Percentiles rank a stretch among this genome's conserved stretches.
Conservation (phyloP, 2,329 filamentous ascomycete species). For the Claviceps fusiformis region DNA sequence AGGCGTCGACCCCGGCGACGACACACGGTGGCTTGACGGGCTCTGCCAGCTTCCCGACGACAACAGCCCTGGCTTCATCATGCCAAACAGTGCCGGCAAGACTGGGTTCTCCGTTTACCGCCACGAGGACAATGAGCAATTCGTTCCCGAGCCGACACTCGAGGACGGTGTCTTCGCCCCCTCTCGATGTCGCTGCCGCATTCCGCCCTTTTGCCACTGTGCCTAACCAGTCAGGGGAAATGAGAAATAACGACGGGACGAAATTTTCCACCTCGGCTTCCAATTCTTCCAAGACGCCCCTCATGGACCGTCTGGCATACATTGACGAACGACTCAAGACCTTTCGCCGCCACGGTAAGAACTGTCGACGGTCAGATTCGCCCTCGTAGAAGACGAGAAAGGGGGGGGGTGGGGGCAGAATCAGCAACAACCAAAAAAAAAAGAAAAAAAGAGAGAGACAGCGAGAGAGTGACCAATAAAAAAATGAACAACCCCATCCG, state of each 20-base stretch:
- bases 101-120: constrained; percentile 46
- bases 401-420: no score
- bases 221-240: constrained; percentile 28
- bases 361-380: constrained; percentile 34
- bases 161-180: constrained; percentile 26
- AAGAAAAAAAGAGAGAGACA: no score
- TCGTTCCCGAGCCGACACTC: constrained; percentile 47
- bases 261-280: not conserved
- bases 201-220: constrained; percentile 44
- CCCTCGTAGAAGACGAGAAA: constrained; percentile 22
- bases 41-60: not conserved
- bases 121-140: constrained; percentile 32
- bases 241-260: not conserved
- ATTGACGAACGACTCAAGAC: constrained; percentile 45
- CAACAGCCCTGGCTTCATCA: constrained; percentile 11
- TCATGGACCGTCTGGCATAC: constrained; percentile 41
- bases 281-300: constrained; percentile 26
- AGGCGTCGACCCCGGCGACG: constrained; percentile 14
- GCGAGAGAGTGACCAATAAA: no score
- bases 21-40: not conserved
- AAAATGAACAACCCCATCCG: no score
- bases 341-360: constrained; percentile 30
- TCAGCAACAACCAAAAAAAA: no score
- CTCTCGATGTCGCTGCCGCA: constrained; percentile 29
- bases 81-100: constrained; percentile 27